Evolutionary conservation across 805 yeast species (phyloP).

Genomic region (Saccharomycopsis vini): DNA sequence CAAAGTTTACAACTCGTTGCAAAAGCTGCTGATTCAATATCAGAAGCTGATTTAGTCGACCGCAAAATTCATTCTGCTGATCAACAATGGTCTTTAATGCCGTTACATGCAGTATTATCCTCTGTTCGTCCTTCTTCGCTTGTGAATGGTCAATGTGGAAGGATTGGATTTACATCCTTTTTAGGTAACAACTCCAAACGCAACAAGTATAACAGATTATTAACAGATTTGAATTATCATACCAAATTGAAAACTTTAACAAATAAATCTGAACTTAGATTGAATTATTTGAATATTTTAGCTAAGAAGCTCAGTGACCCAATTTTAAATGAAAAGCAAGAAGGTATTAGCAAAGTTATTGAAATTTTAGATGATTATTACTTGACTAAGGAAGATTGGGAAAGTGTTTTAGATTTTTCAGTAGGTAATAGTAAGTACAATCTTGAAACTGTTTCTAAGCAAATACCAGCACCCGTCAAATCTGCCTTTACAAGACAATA

Average conservation of each 20-base stretch:
- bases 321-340: conserved; percentile 43
- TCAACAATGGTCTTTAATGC: conserved; percentile 90
- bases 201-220: conserved; percentile 64
- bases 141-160: conserved; percentile 62
- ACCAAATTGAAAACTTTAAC: conserved; percentile 74
- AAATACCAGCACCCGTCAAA: conserved; percentile 69
- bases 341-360: conserved; percentile 59
- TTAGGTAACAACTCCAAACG: conserved; percentile 84
- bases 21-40: conserved; percentile 77
- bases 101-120: conserved; percentile 82
- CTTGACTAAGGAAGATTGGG: conserved; percentile 89
- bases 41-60: conserved; percentile 78
- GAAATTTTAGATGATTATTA: conserved; percentile 77
- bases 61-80: conserved; percentile 78
- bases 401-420: conserved; percentile 71
- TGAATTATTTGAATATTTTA: conserved; percentile 65
- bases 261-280: conserved; percentile 61
- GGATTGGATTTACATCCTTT: conserved; percentile 78
- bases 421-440: conserved; percentile 44
- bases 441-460: conserved; percentile 42
- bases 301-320: conserved; percentile 52
- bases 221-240: conserved; percentile 86
- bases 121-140: conserved; percentile 70
- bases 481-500: conserved; percentile 81
- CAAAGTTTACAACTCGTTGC: conserved; percentile 57